Base-by-base conservation (phyloP, 2,329 filamentous ascomycete species). In the Trichoderma atrobrunneum region DNA sequence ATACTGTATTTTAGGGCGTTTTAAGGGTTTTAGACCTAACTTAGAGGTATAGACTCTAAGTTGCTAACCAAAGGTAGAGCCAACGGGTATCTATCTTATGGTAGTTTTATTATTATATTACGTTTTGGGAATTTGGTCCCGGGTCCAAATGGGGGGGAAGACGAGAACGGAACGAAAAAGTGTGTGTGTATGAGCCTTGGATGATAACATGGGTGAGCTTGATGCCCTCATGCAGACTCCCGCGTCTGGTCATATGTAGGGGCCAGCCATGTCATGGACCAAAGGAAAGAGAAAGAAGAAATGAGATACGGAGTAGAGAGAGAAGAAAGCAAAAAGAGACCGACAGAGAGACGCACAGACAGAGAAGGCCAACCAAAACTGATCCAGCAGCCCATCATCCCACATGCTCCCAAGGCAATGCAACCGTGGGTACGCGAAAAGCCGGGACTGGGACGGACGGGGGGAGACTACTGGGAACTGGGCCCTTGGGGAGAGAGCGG, bases 171-270 rank as follows among this genome's bases (percentile, higher is more conserved):
- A 26, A 26, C 5, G 5, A 26, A 3, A 62, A 26, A 36, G 5
- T 24, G 6, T 69, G 66, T 61, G 66, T 30, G 66, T 61, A 60
- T 26, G 56, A 24, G 56, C 26, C 26, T 16, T 18, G 59, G 21
- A 60, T 70, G 59, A 26, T 56, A 59, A 56, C 59, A 70, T 62
- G 67, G 57, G 21, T 30, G 30, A 21, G 67, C 28, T 63, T 67
- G 39, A 62, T 63, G 59, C 57, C 59, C 24, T 54, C 18, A 43
- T 70, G 67, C 67, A 56, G 67, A 34, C 16, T 70, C 43, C 30
- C 24, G 66, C 26, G 21, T 65, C 28, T 6, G 62, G 62, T 32
- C 24, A 18, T 30, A 21, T 21, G 54, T 57, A 57, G 24, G 54
- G 62, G 30, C 28, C 39, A 43, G 30, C 28, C 39, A 43, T 43